Evolutionary conservation across 495 filamentous ascomycete genomes (phyloP).

Genomic region (Tuber indicum): DNA sequence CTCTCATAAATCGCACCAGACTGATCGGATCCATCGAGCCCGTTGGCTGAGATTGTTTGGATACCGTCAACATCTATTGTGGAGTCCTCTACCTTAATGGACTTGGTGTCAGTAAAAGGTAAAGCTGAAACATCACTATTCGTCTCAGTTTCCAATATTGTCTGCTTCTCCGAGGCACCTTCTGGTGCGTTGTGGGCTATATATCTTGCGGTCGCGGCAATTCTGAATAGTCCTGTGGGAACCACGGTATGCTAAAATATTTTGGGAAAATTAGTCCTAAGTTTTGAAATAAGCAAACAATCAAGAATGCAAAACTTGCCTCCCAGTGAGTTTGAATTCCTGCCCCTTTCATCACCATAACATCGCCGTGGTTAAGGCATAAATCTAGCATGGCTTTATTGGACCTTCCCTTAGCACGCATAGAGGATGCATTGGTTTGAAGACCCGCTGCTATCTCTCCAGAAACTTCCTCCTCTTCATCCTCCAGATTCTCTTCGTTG

Average conservation of each 20-base stretch:
- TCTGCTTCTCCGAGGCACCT: background rate
- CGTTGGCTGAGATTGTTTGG: background rate
- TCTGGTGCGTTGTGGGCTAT: conserved; percentile 21
- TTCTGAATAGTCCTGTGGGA: conserved; percentile 34
- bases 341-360: conserved; percentile 74
- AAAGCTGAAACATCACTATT: background rate
- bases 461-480: conserved; percentile 30
- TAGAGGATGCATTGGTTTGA: conserved; percentile 11
- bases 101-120: background rate
- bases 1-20: background rate
- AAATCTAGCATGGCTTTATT: conserved; percentile 40
- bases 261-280: conserved; percentile 7
- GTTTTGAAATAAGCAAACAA: background rate
- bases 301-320: conserved; percentile 45
- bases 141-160: background rate
- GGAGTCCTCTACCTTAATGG: background rate
- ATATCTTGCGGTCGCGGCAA: conserved; percentile 39
- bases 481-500: conserved; percentile 45
- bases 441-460: conserved; percentile 34
- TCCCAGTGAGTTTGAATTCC: conserved; percentile 67
- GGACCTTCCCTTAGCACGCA: conserved; percentile 21
- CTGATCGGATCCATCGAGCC: background rate
- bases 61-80: background rate
- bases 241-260: conserved; percentile 32
- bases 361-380: conserved; percentile 65